Evolutionary conservation across 2,329 filamentous ascomycete genomes (phyloP).

Genomic region (Fusarium metavorans): DNA sequence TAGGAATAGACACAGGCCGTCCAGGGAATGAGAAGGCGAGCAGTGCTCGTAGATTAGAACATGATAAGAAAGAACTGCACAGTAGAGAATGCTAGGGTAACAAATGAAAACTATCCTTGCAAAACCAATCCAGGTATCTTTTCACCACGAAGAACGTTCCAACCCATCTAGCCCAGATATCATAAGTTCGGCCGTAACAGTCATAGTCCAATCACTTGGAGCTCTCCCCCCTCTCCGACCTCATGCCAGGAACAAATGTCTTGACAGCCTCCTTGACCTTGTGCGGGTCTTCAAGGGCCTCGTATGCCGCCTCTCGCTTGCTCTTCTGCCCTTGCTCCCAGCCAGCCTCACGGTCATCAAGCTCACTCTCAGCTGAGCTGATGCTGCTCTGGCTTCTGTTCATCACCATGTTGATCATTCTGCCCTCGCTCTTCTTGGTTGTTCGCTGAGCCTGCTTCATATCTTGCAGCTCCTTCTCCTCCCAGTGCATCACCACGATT

Average conservation of each 20-base stretch:
- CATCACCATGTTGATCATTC: conserved; percentile 65
- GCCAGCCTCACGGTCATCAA: conserved; percentile 58
- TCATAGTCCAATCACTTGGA: conserved; percentile 32
- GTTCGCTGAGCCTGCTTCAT: conserved; percentile 83
- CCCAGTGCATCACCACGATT: conserved; percentile 81
- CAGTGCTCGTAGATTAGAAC: conserved; percentile 20
- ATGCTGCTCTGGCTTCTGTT: conserved; percentile 66
- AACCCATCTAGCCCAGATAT: conserved; percentile 16
- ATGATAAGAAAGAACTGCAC: conserved; percentile 5
- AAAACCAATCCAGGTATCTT: conserved; percentile 37
- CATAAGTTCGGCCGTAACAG: conserved; percentile 29
- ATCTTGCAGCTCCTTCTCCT: conserved; percentile 77
- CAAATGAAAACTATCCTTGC: conserved; percentile 19
- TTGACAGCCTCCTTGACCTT: conserved; percentile 55
- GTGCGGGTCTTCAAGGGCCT: conserved; percentile 63
- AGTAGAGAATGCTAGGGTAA: conserved; percentile 16
- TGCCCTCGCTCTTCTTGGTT: conserved; percentile 75
- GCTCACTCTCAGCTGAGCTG: conserved; percentile 65
- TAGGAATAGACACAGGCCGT: neutral
- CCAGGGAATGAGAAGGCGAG: neutral
- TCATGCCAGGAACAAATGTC: conserved; percentile 42
- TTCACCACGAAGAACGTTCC: conserved; percentile 17
- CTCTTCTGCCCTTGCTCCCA: conserved; percentile 59
- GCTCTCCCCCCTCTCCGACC: conserved; percentile 27
- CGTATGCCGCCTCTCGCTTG: conserved; percentile 64